phyloP scores from a whole-genome alignment of 305 asterid genomes.

The Ajuga reptans region DNA sequence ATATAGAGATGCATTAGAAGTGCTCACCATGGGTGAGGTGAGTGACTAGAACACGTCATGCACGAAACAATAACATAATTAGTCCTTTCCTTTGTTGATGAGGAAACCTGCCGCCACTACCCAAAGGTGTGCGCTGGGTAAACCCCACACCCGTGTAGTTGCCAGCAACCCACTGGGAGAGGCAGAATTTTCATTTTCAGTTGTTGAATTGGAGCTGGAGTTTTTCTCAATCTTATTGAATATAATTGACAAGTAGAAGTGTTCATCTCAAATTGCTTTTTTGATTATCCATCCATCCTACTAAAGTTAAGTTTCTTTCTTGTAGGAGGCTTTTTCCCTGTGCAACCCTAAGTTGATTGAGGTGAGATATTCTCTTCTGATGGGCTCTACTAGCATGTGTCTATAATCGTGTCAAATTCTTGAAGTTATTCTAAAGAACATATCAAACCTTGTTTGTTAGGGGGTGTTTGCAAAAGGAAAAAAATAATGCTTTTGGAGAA shows the following conservation, averaged over 20 bases:
- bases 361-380: conserved; percentile 36
- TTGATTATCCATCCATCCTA: background rate
- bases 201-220: conserved; percentile 8
- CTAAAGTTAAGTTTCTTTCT: conserved; percentile 26
- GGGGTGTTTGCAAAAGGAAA: too few species aligned
- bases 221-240: background rate
- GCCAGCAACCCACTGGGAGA: background rate
- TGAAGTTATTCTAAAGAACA: background rate
- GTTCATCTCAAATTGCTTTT: background rate
- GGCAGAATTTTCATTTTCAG: background rate
- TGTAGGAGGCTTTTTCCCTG: conserved; percentile 87
- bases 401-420: background rate
- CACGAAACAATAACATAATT: background rate
- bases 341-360: conserved; percentile 68
- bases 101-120: background rate
- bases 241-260: background rate
- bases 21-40: conserved; percentile 90
- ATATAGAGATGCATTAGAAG: conserved; percentile 79
- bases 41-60: conserved; percentile 17
- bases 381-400: background rate
- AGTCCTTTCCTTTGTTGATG: background rate
- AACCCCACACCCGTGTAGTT: background rate
- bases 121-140: background rate
- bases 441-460: background rate
- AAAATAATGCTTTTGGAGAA: too few species aligned